Conservation (phyloP, 2,329 filamentous ascomycete species). For the Nannizzia gypsea region DNA sequence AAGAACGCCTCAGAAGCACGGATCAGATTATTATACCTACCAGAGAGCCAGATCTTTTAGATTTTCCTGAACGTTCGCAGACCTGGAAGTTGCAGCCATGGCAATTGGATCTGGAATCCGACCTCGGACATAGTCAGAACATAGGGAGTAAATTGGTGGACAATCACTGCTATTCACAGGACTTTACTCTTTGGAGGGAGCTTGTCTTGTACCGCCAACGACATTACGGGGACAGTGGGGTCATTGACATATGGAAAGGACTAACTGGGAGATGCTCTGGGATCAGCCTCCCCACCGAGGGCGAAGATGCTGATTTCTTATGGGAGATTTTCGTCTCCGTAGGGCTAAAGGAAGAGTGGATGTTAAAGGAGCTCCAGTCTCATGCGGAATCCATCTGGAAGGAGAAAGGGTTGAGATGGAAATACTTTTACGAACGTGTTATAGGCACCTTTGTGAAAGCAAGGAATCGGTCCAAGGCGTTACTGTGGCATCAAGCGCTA, state of each 20-base stretch:
- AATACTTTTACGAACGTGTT: constrained; percentile 27
- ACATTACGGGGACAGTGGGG: constrained; percentile 33
- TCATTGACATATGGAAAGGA: constrained; percentile 32
- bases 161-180: constrained; percentile 19
- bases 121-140: constrained; percentile 27
- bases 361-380: constrained; percentile 24
- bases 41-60: not conserved
- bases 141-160: constrained; percentile 31
- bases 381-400: constrained; percentile 33
- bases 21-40: not conserved
- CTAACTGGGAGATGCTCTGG: constrained; percentile 23
- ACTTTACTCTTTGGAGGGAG: constrained; percentile 36
- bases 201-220: constrained; percentile 34
- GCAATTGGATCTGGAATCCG: constrained; percentile 32
- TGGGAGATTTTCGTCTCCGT: constrained; percentile 31
- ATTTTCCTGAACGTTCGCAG: not conserved
- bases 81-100: constrained; percentile 18
- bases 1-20: not conserved
- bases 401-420: constrained; percentile 29
- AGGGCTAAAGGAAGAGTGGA: constrained; percentile 23
- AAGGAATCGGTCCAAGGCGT: constrained; percentile 22
- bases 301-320: constrained; percentile 29
- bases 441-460: constrained; percentile 26
- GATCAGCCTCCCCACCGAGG: constrained; percentile 26
- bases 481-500: constrained; percentile 29